These are phyloP conservation scores for Eremothecium coryli DNA, from an alignment of 1,139 yeast species.

Conservation along the genomic window DNA sequence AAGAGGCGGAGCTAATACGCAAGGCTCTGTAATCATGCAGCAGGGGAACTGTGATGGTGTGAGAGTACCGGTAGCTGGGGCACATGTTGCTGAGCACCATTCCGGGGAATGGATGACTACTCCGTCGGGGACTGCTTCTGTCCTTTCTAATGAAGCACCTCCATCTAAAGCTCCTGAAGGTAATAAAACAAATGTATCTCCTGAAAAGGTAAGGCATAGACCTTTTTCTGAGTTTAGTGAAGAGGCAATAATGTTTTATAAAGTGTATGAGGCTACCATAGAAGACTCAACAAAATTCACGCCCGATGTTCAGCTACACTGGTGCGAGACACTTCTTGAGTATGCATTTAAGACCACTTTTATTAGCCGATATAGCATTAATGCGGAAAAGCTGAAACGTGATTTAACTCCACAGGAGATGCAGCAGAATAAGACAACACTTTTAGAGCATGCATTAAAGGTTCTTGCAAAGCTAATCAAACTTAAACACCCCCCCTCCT, in stretches of 20 bases:
- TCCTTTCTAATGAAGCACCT: background rate
- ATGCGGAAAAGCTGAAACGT: slow-evolving; percentile 35
- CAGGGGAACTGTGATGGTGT: background rate
- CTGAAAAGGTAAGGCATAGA: slow-evolving; percentile 1
- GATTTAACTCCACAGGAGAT: slow-evolving; percentile 36
- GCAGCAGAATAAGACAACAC: slow-evolving; percentile 43
- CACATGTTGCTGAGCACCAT: background rate
- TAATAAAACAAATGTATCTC: background rate
- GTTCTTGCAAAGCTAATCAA: slow-evolving; percentile 44
- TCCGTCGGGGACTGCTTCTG: background rate
- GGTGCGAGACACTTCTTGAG: slow-evolving; percentile 43
- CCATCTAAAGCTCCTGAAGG: background rate
- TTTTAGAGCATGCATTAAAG: slow-evolving; percentile 49
- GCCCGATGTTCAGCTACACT: slow-evolving; percentile 39
- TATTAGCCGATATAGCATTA: slow-evolving; percentile 37
- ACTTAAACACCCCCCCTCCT: slow-evolving; percentile 40
- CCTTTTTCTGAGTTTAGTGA: slow-evolving; percentile 12
- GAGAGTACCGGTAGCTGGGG: background rate
- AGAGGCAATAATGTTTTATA: slow-evolving; percentile 16
- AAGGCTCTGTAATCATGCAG: background rate
- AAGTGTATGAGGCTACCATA: slow-evolving; percentile 18
- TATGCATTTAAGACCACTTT: slow-evolving; percentile 36
- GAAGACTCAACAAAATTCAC: slow-evolving; percentile 31
- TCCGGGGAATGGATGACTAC: background rate
- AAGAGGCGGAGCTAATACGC: background rate